phyloP scores from a whole-genome alignment of 768 basidiomycete genomes.

The Phylloporus scabripes region DNA sequence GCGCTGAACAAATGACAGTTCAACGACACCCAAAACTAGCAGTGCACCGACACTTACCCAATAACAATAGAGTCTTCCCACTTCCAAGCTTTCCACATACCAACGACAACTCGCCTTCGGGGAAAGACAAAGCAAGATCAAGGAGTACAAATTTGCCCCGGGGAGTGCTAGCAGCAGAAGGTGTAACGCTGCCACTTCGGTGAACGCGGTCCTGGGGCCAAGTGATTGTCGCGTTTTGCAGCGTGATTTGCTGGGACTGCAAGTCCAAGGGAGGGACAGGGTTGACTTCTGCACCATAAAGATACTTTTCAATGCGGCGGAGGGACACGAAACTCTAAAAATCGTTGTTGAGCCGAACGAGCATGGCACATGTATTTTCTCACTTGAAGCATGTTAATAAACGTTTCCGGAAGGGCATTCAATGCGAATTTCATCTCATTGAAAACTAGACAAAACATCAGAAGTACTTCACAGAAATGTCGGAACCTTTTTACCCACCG shows the following conservation, averaged over 20 bases:
- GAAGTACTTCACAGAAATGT: background rate
- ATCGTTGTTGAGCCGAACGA: background rate
- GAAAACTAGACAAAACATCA: constrained; percentile 51
- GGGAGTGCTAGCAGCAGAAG: constrained; percentile 67
- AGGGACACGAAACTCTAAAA: constrained; percentile 71
- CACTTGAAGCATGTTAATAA: constrained; percentile 85
- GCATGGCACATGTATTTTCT: background rate
- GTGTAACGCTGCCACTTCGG: constrained; percentile 38
- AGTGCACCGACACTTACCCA: constrained; percentile 36
- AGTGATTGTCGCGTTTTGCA: constrained; percentile 82
- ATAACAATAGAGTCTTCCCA: constrained; percentile 82
- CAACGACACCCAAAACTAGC: constrained; percentile 1
- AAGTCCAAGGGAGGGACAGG: constrained; percentile 52
- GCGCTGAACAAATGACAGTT: constrained; percentile 36
- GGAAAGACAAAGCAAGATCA: constrained; percentile 77
- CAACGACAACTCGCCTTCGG: constrained; percentile 69
- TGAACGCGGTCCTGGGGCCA: constrained; percentile 77
- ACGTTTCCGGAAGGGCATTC: constrained; percentile 83
- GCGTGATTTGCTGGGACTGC: constrained; percentile 57
- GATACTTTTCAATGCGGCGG: constrained; percentile 88
- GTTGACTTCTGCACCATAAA: constrained; percentile 66
- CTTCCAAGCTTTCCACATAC: constrained; percentile 88
- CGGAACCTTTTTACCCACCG: constrained; percentile 24
- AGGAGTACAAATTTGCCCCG: constrained; percentile 72
- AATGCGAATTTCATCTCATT: constrained; percentile 84